Percentiles rank a stretch among this genome's conserved stretches.
Conservation (phyloP, 2,329 filamentous ascomycete genomes). For the Fusarium bulbicola region DNA sequence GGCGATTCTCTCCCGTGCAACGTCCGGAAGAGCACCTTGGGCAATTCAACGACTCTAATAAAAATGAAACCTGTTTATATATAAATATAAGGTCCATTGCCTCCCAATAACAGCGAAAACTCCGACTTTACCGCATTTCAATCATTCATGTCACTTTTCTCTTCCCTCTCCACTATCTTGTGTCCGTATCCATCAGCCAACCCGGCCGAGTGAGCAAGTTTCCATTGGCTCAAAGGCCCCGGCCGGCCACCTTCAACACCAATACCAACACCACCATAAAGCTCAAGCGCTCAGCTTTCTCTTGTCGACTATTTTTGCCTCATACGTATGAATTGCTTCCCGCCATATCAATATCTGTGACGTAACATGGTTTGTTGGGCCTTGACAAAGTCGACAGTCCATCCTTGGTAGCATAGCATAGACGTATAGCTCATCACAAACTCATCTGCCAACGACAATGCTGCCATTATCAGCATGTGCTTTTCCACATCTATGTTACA, state of each 20-base stretch:
- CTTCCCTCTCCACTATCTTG: slow-evolving; percentile 22
- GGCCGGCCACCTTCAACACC: slow-evolving; percentile 37
- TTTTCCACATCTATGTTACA: slow-evolving; percentile 16
- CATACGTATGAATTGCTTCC: neutral
- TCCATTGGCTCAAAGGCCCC: slow-evolving; percentile 51
- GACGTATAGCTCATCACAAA: neutral
- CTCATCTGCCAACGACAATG: slow-evolving; percentile 14
- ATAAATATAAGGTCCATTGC: neutral
- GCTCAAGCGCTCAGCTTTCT: slow-evolving; percentile 25
- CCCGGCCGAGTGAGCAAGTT: slow-evolving; percentile 55
- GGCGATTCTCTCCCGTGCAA: slow-evolving; percentile 16
- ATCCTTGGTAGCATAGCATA: neutral
- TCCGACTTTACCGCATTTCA: neutral
- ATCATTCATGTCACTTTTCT: slow-evolving; percentile 11
- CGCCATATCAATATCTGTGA: neutral
- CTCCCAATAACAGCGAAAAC: neutral
- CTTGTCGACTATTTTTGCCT: slow-evolving; percentile 4
- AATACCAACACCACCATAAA: slow-evolving; percentile 34
- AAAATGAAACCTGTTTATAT: neutral
- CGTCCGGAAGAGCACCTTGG: slow-evolving; percentile 4
- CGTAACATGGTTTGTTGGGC: neutral
- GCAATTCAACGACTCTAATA: neutral
- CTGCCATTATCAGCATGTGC: slow-evolving; percentile 11
- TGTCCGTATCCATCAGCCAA: slow-evolving; percentile 38
- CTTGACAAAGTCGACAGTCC: neutral